Evolutionary conservation across 345 rosid species (phyloP).

Genomic region (Mangifera indica): DNA sequence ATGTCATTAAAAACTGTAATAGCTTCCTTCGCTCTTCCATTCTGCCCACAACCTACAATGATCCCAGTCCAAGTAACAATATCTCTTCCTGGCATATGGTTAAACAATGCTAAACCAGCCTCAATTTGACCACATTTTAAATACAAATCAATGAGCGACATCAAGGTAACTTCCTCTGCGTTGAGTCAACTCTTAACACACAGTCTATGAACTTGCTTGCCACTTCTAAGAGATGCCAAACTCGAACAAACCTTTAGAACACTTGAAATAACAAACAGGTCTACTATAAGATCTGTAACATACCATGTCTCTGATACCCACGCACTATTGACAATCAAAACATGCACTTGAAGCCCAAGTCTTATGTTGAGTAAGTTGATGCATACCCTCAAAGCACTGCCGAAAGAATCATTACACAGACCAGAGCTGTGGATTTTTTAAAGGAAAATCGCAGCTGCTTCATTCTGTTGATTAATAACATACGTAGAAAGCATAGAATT

Average conservation of each 20-base stretch:
- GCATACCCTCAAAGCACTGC: conserved; percentile 62
- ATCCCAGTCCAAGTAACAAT: conserved; percentile 70
- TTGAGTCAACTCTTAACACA: conserved; percentile 57
- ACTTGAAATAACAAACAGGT: conserved; percentile 53
- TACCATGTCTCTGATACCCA: conserved; percentile 56
- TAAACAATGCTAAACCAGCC: conserved; percentile 46
- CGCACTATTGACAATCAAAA: conserved; percentile 46
- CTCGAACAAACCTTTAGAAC: conserved; percentile 61
- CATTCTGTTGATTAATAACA: conserved; percentile 42
- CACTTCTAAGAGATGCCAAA: conserved; percentile 51
- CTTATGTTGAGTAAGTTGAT: conserved; percentile 44
- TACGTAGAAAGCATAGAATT: conserved; percentile 69
- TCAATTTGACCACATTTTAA: conserved; percentile 72
- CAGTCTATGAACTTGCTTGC: conserved; percentile 60
- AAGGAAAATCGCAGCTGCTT: conserved; percentile 48
- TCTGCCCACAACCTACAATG: conserved; percentile 71
- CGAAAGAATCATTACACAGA: conserved; percentile 46
- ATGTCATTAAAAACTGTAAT: conserved; percentile 48
- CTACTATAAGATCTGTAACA: conserved; percentile 35
- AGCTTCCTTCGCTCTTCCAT: conserved; percentile 62
- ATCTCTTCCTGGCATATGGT: conserved; percentile 42
- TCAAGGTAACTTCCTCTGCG: conserved; percentile 42
- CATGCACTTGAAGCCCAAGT: conserved; percentile 66
- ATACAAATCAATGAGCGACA: conserved; percentile 59
- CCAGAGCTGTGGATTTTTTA: conserved; percentile 36